Percentiles rank a stretch among this genome's conserved stretches.
Evolutionary conservation across 2,329 filamentous ascomycete genomes (phyloP).

Genomic region (Pestalotiopsis sp.): DNA sequence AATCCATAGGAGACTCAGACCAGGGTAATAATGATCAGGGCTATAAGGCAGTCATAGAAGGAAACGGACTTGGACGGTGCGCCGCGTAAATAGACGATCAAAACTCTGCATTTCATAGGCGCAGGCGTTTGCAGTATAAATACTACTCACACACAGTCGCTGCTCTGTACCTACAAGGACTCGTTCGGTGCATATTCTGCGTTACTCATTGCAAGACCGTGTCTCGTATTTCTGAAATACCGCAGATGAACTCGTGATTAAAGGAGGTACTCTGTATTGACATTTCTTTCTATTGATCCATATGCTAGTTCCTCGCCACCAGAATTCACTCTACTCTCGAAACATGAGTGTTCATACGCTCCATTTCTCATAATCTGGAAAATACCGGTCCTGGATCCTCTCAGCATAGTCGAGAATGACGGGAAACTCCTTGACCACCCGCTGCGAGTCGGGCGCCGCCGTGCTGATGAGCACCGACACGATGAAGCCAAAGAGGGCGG

Average conservation of each 20-base stretch:
- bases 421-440: constrained; percentile 48
- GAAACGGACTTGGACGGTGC: background rate
- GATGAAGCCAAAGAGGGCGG: constrained; percentile 60
- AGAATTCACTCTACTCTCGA: too few species aligned
- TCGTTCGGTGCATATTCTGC: too few species aligned
- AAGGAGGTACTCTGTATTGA: too few species aligned
- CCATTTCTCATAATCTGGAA: constrained; percentile 57
- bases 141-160: background rate
- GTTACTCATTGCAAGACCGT: too few species aligned
- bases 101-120: background rate
- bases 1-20: background rate
- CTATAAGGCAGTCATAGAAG: background rate
- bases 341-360: constrained; percentile 11
- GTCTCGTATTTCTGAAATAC: too few species aligned
- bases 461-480: constrained; percentile 51
- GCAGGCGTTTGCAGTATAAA: background rate
- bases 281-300: too few species aligned
- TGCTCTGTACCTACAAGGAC: too few species aligned
- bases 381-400: constrained; percentile 58
- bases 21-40: background rate
- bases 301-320: too few species aligned
- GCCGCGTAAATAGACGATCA: background rate
- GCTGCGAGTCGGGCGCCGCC: constrained; percentile 51
- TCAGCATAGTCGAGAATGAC: constrained; percentile 56
- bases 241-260: too few species aligned